A percentile compares a stretch with the other conserved stretches of the same genome.
Evolutionary conservation across 352 stramenopile genomes (phyloP).

Genomic region (Globisporangium sylvaticum): DNA sequence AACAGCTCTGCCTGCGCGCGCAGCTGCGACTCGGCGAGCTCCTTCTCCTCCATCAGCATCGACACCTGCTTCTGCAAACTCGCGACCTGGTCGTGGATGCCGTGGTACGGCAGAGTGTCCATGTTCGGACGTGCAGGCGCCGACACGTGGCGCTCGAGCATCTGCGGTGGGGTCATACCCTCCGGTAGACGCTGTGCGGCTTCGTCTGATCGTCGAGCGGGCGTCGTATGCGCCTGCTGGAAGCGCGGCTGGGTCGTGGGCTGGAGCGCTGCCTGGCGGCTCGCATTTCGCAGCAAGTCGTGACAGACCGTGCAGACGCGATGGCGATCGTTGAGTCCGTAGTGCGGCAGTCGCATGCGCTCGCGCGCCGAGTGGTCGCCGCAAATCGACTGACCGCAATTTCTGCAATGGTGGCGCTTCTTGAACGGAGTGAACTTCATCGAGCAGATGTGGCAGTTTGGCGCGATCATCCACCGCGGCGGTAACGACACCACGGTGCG

Average conservation of each 20-base stretch:
- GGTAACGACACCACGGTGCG: slow-evolving; percentile 57
- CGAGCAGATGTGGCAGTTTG: slow-evolving; percentile 82
- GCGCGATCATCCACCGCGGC: slow-evolving; percentile 79
- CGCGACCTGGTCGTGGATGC: slow-evolving; percentile 76
- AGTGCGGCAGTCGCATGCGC: slow-evolving; percentile 78
- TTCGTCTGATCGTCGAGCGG: slow-evolving; percentile 54
- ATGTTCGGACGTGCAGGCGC: slow-evolving; percentile 47
- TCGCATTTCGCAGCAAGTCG: slow-evolving; percentile 61
- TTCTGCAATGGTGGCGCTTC: slow-evolving; percentile 86
- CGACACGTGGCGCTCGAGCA: slow-evolving; percentile 73
- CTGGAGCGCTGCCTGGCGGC: slow-evolving; percentile 23
- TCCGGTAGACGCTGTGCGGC: slow-evolving; percentile 16
- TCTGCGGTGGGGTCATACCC: slow-evolving; percentile 15
- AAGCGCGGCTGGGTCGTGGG: slow-evolving; percentile 24
- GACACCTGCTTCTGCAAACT: slow-evolving; percentile 83
- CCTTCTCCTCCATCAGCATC: slow-evolving; percentile 82
- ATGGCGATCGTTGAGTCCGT: slow-evolving; percentile 71
- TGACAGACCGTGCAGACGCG: slow-evolving; percentile 83
- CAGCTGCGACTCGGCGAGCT: slow-evolving; percentile 71
- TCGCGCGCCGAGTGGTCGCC: slow-evolving; percentile 80
- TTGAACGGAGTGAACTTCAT: slow-evolving; percentile 78
- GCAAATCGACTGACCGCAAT: slow-evolving; percentile 85
- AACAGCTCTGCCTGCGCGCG: slow-evolving; percentile 68
- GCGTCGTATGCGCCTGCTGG: slow-evolving; percentile 5
- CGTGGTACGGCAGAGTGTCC: slow-evolving; percentile 26